phyloP scores from a whole-genome alignment of 208 protist species.

The Wallacemonas sp. region DNA sequence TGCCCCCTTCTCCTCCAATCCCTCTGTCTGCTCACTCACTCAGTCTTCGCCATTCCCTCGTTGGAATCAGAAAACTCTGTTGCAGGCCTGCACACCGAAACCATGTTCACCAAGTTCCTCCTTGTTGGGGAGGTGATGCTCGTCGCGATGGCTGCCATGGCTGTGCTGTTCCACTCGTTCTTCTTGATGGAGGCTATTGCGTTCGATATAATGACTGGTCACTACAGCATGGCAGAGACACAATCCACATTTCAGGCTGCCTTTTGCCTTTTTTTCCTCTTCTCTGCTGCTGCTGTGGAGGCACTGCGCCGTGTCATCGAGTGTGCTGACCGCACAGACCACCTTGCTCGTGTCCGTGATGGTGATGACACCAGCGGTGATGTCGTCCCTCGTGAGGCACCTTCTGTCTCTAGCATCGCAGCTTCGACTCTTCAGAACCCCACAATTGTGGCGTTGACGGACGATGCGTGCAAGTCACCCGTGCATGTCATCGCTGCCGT shows the following conservation, averaged over 20 bases:
- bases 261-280: background rate
- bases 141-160: background rate
- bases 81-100: background rate
- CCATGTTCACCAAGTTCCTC: background rate
- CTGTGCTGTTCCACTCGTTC: background rate
- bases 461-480: too few relatives aligned
- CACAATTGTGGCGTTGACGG: too few relatives aligned
- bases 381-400: background rate
- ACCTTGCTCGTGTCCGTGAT: background rate
- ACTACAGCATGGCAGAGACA: background rate
- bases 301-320: background rate
- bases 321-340: background rate
- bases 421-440: too few relatives aligned
- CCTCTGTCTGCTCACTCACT: too few relatives aligned
- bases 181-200: background rate
- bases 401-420: background rate
- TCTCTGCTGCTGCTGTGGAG: background rate
- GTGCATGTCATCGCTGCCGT: too few relatives aligned
- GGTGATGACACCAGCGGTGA: background rate
- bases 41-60: too few relatives aligned
- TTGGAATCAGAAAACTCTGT: background rate
- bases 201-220: background rate
- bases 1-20: too few relatives aligned
- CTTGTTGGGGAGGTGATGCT: background rate
- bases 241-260: background rate